Base-by-base conservation (phyloP, 1,284 basidiomycete genomes). In the Leccinum pseudoinsigne region DNA sequence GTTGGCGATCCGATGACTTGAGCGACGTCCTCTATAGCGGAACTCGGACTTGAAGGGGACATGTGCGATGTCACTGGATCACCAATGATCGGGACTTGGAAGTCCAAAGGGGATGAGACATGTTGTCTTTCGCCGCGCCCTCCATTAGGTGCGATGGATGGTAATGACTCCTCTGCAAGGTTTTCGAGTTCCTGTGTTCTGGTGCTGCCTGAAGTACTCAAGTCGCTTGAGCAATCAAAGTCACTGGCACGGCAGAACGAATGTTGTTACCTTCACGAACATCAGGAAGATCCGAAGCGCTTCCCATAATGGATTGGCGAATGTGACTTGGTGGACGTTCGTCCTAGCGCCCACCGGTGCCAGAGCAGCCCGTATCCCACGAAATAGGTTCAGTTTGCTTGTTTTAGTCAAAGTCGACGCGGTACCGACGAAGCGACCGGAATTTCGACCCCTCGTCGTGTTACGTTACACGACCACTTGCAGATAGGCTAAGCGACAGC, bases 1-100 rank as follows among this genome's bases (percentile, higher is more conserved):
- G 51, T 2, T 3, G 66, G 57, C 1, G 55, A 58, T 45, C 55
- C 60, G 21, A 73, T 26, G 31, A 23, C 26, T 34, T 63, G 26
- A 31, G 53, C 16, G 2, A 57, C 23, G 47, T 40, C 58, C 34
- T 47, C 38, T 11, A 58, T 40, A 47, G 34, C 18, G 34, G 40
- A 47, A 58, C 38, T 57, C 4, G 64, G 21, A 16, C 14, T 28
- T 21, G 54, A 21, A 51, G 55, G n/a, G 23, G 59, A 38, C 14
- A 50, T 34, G 14, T 57, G 54, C 12, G 56, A 60, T 26, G 38
- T n/a, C n/a, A 12, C 31, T 14, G 55, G 21, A 55, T 50, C 47
- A 8, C 9, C 57, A 2, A 23, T 57, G 40, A 47, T 31, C 28
- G 62, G 21, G 58, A 54, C 12, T 21, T 47, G 61, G 34, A 53